These are phyloP conservation scores for Pleurozium schreberi DNA, from an alignment of 225 moss, liverwort and hornwort species.

Conservation along the genomic window DNA sequence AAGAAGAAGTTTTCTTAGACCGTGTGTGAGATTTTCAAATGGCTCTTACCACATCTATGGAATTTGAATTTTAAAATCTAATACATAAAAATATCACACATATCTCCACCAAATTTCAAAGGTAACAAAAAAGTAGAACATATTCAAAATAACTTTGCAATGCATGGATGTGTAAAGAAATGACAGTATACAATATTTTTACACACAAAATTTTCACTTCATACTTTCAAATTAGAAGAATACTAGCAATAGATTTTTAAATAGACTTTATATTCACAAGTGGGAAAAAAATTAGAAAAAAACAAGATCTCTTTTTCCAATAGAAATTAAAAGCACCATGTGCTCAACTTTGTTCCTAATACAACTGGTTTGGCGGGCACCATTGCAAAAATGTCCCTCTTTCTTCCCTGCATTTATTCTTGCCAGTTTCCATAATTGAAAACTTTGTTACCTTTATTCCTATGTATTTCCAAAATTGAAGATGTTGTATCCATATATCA, in stretches of 20 bases:
- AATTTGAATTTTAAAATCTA: background rate
- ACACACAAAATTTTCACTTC: background rate
- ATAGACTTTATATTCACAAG: background rate
- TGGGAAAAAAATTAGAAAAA: no score
- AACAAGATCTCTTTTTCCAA: background rate
- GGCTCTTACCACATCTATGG: rapidly evolving
- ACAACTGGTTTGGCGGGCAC: no score
- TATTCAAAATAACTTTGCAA: background rate
- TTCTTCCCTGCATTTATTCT: no score
- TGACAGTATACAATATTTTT: background rate
- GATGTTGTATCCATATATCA: no score
- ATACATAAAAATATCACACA: background rate
- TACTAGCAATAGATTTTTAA: rapidly evolving
- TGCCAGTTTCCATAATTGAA: no score
- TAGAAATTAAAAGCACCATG: background rate
- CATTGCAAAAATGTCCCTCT: no score
- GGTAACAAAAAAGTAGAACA: background rate
- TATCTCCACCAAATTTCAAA: background rate
- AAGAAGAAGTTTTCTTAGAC: no score
- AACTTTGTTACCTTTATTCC: no score
- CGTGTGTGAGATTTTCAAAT: no score
- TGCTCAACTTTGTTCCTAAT: background rate
- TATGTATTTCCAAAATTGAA: no score
- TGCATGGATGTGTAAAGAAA: background rate
- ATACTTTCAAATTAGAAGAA: background rate